phyloP scores from a whole-genome alignment of 1,284 basidiomycete genomes.

The Austroboletus novae-zelandiae region DNA sequence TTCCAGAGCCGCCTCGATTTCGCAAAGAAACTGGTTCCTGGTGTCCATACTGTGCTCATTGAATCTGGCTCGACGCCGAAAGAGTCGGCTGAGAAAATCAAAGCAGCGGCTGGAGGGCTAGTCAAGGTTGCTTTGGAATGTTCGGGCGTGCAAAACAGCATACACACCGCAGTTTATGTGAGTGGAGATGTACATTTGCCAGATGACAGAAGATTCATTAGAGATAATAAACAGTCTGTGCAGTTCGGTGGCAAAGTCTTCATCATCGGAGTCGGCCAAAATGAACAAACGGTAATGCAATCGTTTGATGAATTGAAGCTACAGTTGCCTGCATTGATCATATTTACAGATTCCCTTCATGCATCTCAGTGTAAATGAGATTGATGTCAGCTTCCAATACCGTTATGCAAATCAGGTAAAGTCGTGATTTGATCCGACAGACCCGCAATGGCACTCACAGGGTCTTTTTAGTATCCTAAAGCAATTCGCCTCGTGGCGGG shows the following conservation, averaged over 20 bases:
- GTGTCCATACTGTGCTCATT: constrained; percentile 57
- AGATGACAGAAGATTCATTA: not conserved
- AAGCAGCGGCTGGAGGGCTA: constrained; percentile 42
- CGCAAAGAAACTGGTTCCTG: constrained; percentile 75
- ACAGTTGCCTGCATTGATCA: constrained; percentile 2
- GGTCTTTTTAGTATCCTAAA: constrained; percentile 60
- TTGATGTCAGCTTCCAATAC: constrained; percentile 63
- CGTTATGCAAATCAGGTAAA: constrained; percentile 60
- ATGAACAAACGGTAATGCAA: constrained; percentile 46
- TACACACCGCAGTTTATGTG: constrained; percentile 67
- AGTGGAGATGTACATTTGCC: constrained; percentile 18
- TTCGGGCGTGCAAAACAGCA: constrained; percentile 74
- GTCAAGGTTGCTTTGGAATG: constrained; percentile 64
- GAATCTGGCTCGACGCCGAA: constrained; percentile 41
- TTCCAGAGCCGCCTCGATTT: constrained; percentile 79
- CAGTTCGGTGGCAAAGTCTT: constrained; percentile 63
- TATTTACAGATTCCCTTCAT: constrained; percentile 59
- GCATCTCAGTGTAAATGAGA: constrained; percentile 64
- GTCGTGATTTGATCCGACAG: not conserved
- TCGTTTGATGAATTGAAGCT: not conserved
- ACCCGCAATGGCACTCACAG: not conserved
- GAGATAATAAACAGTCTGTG: constrained; percentile 39
- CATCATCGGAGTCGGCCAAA: constrained; percentile 63
- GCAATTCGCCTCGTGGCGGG: constrained; percentile 75
- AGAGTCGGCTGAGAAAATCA: constrained; percentile 50